A percentile compares a stretch with the other conserved stretches of the same genome.
These are phyloP conservation scores for Ascodesmis nigricans DNA, from an alignment of 495 filamentous ascomycete genomes.

Conservation along the genomic window DNA sequence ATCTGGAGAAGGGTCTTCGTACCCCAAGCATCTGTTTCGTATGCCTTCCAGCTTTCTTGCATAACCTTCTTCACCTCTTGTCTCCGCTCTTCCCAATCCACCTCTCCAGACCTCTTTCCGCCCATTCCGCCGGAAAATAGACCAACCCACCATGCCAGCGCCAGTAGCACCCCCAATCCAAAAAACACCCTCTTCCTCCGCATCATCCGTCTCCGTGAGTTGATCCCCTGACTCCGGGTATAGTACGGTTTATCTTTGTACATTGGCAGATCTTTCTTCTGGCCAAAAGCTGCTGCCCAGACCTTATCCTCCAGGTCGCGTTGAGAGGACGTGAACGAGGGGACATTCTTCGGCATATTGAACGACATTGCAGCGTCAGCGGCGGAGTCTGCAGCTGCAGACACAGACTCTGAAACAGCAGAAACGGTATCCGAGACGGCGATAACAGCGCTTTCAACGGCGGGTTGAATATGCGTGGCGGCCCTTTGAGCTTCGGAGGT, in stretches of 20 bases:
- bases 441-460: slow-evolving; percentile 4
- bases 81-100: slow-evolving; percentile 54
- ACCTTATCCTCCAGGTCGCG: slow-evolving; percentile 43
- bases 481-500: slow-evolving; percentile 26
- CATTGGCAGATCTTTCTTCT: slow-evolving; percentile 54
- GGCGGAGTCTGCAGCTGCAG: slow-evolving; percentile 16
- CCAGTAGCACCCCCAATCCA: slow-evolving; percentile 25
- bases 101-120: slow-evolving; percentile 9
- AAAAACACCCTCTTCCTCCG: slow-evolving; percentile 28
- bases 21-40: slow-evolving; percentile 91
- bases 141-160: slow-evolving; percentile 40
- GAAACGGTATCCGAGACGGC: background rate
- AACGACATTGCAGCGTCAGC: slow-evolving; percentile 36
- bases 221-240: slow-evolving; percentile 34
- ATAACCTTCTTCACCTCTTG: slow-evolving; percentile 82
- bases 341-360: slow-evolving; percentile 41
- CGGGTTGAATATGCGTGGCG: slow-evolving; percentile 23
- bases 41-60: slow-evolving; percentile 71
- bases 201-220: slow-evolving; percentile 24
- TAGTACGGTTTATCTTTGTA: slow-evolving; percentile 97
- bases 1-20: slow-evolving; percentile 18
- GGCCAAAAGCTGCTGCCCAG: slow-evolving; percentile 38
- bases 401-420: background rate
- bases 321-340: slow-evolving; percentile 46
- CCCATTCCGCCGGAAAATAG: slow-evolving; percentile 25